These are phyloP conservation scores for Nakazawaea ernobii DNA, from an alignment of 805 yeast species.

Conservation along the genomic window DNA sequence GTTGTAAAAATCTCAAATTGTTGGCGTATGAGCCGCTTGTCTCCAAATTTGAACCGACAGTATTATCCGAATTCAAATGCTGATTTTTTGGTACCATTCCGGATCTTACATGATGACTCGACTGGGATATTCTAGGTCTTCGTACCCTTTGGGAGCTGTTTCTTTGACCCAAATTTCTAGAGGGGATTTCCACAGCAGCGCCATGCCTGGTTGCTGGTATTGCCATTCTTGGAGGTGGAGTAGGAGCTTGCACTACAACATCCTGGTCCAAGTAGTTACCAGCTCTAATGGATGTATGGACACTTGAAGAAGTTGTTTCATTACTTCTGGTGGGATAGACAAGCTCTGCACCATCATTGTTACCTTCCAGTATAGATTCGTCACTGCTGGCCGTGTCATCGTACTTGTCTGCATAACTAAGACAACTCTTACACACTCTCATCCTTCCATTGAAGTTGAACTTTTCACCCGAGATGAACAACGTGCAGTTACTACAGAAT, in stretches of 20 bases:
- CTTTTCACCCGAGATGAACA: conserved; percentile 59
- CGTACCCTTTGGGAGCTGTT: conserved; percentile 19
- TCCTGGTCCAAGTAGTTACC: conserved; percentile 10
- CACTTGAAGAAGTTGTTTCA: background rate
- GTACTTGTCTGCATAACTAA: conserved; percentile 53
- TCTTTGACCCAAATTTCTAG: conserved; percentile 13
- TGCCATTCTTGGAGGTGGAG: conserved; percentile 68
- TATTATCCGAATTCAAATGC: background rate
- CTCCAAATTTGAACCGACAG: background rate
- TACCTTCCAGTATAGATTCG: conserved; percentile 42
- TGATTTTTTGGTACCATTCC: background rate
- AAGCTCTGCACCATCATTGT: conserved; percentile 12
- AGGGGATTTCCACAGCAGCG: conserved; percentile 69
- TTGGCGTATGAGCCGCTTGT: background rate
- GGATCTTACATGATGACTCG: background rate
- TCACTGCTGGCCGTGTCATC: conserved; percentile 68
- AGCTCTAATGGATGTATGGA: conserved; percentile 3
- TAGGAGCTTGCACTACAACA: conserved; percentile 25
- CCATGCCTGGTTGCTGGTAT: conserved; percentile 80
- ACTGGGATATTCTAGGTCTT: conserved; percentile 15
- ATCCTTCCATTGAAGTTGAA: conserved; percentile 62
- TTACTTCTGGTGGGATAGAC: conserved; percentile 10
- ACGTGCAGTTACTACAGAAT: conserved; percentile 80
- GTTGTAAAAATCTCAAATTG: conserved; percentile 1
- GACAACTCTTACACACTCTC: conserved; percentile 75